A percentile compares a stretch with the other conserved stretches of the same genome.
These are phyloP conservation scores for Tuber aestivum DNA, from an alignment of 495 filamentous ascomycete genomes.

Conservation along the genomic window DNA sequence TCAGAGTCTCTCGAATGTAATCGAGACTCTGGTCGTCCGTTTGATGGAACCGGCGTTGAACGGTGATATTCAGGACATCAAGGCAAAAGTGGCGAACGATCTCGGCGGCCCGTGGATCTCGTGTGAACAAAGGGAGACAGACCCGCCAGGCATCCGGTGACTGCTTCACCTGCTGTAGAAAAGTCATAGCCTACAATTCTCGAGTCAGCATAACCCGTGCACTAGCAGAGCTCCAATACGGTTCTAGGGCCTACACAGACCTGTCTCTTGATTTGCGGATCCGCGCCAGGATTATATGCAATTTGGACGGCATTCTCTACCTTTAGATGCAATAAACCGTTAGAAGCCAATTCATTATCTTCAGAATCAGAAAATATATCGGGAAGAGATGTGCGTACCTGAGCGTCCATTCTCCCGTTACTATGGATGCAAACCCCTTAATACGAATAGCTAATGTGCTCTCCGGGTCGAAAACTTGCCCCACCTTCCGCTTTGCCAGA, in stretches of 20 bases:
- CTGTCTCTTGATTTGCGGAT: conserved; percentile 36
- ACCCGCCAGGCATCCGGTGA: conserved; percentile 64
- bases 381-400: conserved; percentile 12
- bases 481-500: background rate
- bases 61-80: conserved; percentile 85
- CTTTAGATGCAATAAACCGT: conserved; percentile 12
- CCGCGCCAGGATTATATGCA: conserved; percentile 26
- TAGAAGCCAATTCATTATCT: background rate
- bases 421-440: background rate
- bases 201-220: background rate
- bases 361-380: background rate
- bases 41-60: conserved; percentile 58
- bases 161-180: conserved; percentile 35
- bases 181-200: conserved; percentile 34
- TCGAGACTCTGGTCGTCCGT: conserved; percentile 62
- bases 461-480: background rate
- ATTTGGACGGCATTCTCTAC: conserved; percentile 40
- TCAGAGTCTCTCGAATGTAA: conserved; percentile 66
- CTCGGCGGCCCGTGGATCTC: conserved; percentile 70
- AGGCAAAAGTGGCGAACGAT: conserved; percentile 80
- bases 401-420: conserved; percentile 23
- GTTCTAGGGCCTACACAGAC: conserved; percentile 14
- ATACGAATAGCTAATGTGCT: background rate
- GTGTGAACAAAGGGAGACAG: conserved; percentile 76
- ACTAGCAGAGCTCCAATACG: conserved; percentile 9